phyloP scores from a whole-genome alignment of 306 rosid species.

The Lithocarpus polystachyus region DNA sequence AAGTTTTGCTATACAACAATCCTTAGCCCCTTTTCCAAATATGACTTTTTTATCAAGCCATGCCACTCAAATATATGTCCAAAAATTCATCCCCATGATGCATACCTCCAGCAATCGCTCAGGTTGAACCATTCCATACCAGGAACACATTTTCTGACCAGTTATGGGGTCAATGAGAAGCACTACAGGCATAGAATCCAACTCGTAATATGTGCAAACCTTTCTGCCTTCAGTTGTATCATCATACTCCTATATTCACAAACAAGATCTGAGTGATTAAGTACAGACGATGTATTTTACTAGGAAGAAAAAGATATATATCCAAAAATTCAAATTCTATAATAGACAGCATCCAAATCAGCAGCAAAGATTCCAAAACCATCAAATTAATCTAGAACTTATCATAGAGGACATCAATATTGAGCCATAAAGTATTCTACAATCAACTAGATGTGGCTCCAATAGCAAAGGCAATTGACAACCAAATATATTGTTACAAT shows the following conservation, averaged over 20 bases:
- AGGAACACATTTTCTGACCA: slow-evolving; percentile 87
- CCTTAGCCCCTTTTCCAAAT: slow-evolving; percentile 1
- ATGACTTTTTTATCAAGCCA: no score
- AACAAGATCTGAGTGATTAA: slow-evolving; percentile 1
- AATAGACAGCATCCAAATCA: neutral
- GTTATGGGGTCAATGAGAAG: slow-evolving; percentile 94
- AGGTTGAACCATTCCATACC: slow-evolving; percentile 95
- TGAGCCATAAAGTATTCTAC: neutral
- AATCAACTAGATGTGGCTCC: neutral
- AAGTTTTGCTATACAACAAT: neutral
- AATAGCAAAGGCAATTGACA: no score
- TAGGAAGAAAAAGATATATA: neutral
- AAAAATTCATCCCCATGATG: neutral
- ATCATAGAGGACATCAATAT: neutral
- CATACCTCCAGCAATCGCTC: slow-evolving; percentile 84
- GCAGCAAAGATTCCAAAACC: slow-evolving; percentile 14
- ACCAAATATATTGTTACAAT: no score
- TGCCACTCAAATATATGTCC: neutral
- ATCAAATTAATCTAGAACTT: neutral
- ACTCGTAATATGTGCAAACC: slow-evolving; percentile 87
- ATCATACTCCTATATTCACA: slow-evolving; percentile 65
- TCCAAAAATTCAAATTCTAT: neutral
- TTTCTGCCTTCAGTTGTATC: slow-evolving; percentile 97
- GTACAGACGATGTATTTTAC: neutral
- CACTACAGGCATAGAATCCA: slow-evolving; percentile 82